Conservation (phyloP, 176 grass and related monocot species). For the Luzula sylvatica region DNA sequence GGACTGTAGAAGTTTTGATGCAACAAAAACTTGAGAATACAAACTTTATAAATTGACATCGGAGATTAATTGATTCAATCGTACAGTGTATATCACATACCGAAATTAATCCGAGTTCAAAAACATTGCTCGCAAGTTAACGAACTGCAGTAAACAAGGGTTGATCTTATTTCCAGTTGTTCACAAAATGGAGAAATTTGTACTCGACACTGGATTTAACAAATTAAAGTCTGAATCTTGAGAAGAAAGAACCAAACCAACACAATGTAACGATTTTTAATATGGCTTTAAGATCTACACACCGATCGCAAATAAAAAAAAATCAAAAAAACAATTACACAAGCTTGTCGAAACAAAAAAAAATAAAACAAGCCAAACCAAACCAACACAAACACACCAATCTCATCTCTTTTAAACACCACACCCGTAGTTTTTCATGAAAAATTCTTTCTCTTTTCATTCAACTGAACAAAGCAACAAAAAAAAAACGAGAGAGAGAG, state of each 20-base stretch:
- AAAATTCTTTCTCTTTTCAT: background rate
- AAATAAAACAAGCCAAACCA: constrained; percentile 10
- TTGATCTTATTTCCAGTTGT: too few species aligned
- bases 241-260: background rate
- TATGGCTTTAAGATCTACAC: constrained; percentile 9
- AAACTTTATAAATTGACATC: too few species aligned
- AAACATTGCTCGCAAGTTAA: too few species aligned
- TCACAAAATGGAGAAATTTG: too few species aligned
- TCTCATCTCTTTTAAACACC: background rate
- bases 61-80: too few species aligned
- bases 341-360: constrained; percentile 16
- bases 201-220: too few species aligned
- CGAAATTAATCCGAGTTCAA: too few species aligned
- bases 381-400: constrained; percentile 15
- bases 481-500: background rate
- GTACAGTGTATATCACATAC: too few species aligned
- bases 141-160: too few species aligned
- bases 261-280: background rate
- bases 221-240: too few species aligned
- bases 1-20: too few species aligned
- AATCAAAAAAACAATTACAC: constrained; percentile 9
- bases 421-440: background rate
- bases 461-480: background rate
- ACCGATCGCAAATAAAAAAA: background rate
- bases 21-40: too few species aligned